These are phyloP conservation scores for Rhinocladiella mackenziei DNA, from an alignment of 2,329 filamentous ascomycete species.

Conservation along the genomic window DNA sequence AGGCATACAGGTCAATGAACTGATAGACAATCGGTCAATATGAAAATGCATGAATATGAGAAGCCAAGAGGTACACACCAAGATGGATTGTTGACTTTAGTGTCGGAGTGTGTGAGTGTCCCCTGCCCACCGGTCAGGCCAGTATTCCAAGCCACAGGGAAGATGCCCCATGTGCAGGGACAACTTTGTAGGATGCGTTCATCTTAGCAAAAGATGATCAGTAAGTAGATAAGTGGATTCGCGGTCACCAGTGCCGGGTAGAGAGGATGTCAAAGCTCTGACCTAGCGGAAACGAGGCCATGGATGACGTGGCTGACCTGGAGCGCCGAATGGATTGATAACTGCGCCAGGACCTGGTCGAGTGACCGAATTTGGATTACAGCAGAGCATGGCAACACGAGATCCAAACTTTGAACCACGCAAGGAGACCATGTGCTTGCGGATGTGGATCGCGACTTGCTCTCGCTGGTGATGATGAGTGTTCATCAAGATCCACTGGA, in stretches of 20 bases:
- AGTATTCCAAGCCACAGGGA: conserved; percentile 31
- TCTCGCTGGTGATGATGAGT: conserved; percentile 84
- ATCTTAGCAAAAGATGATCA: conserved; percentile 27
- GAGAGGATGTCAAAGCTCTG: conserved; percentile 1
- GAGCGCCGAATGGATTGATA: conserved; percentile 56
- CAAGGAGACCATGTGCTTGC: conserved; percentile 99
- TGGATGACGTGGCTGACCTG: conserved; percentile 48
- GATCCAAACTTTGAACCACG: conserved; percentile 98
- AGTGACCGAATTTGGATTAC: conserved; percentile 84
- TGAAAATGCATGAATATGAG: conserved; percentile 12
- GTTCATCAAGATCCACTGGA: conserved; percentile 94
- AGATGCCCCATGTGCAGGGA: conserved; percentile 24
- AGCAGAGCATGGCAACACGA: conserved; percentile 97
- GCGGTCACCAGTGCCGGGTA: conserved; percentile 3
- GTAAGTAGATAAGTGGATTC: conserved; percentile 27
- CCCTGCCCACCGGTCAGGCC: conserved; percentile 16
- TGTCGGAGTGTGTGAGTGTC: conserved; percentile 12
- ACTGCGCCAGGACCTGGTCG: conserved; percentile 77
- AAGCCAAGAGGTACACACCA: conserved; percentile 23
- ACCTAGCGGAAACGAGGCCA: conserved; percentile 55
- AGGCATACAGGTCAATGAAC: conserved; percentile 10
- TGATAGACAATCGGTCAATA: conserved; percentile 11
- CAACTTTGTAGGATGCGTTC: conserved; percentile 28
- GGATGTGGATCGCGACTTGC: conserved; percentile 86
- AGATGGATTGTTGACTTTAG: conserved; percentile 16